These are phyloP conservation scores for Hypoxylon crocopeplum DNA, from an alignment of 495 filamentous ascomycete species.

Conservation along the genomic window DNA sequence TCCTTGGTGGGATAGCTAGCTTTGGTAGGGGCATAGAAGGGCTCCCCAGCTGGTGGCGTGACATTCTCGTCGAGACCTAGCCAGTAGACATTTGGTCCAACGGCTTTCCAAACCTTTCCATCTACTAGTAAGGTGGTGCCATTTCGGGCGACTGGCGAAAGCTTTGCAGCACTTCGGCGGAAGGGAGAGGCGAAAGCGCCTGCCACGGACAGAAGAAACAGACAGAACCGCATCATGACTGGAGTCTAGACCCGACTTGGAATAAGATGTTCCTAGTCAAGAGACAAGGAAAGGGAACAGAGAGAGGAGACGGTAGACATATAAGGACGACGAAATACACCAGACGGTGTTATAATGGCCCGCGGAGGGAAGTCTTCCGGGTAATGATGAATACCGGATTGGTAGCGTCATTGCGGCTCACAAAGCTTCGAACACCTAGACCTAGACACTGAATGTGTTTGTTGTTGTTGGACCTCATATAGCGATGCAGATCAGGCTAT, in stretches of 20 bases:
- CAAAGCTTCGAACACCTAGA: too few relatives aligned
- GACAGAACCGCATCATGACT: constrained; percentile 16
- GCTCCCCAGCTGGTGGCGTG: constrained; percentile 53
- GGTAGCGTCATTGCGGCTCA: too few relatives aligned
- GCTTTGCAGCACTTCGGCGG: constrained; percentile 10
- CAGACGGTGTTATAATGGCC: constrained; percentile 33
- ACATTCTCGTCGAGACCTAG: constrained; percentile 66
- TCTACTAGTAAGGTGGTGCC: constrained; percentile 50
- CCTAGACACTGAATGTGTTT: too few relatives aligned
- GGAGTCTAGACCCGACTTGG: not conserved
- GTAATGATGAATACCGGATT: too few relatives aligned
- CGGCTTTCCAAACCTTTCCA: constrained; percentile 56
- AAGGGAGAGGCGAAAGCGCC: constrained; percentile 16
- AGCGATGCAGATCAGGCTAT: too few relatives aligned
- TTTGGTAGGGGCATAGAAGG: constrained; percentile 56
- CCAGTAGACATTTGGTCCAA: constrained; percentile 65
- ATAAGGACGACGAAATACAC: not conserved
- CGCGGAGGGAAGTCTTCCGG: constrained; percentile 34
- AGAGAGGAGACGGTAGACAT: not conserved
- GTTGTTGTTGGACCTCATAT: too few relatives aligned
- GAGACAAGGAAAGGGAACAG: not conserved
- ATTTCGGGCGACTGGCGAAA: constrained; percentile 46
- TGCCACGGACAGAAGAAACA: constrained; percentile 14
- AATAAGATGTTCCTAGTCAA: not conserved
- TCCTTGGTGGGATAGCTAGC: constrained; percentile 62